Percentiles rank a stretch among this genome's conserved stretches.
Evolutionary conservation across 768 basidiomycete species (phyloP).

Genomic region (Fomitopsis pulvina): DNA sequence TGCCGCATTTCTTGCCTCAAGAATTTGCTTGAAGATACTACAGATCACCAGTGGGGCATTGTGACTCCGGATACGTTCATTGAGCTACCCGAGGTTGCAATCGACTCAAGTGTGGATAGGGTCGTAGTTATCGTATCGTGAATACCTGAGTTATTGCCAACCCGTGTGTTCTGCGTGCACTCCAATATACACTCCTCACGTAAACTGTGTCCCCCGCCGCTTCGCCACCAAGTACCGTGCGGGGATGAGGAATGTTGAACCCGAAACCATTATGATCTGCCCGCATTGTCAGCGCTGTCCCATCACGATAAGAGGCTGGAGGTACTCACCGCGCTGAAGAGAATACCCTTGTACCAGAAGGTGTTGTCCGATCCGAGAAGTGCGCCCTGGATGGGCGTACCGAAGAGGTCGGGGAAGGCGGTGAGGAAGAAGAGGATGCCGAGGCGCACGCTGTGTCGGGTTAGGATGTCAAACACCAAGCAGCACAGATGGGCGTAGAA

Average conservation of each 20-base stretch:
- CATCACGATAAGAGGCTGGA: not conserved
- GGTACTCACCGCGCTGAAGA: slow-evolving; percentile 16
- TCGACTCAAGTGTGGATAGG: not conserved
- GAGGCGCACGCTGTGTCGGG: slow-evolving; percentile 14
- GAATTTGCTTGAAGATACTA: too few species aligned
- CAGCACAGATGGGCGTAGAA: not conserved
- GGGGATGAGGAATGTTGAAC: not conserved
- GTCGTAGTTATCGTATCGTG: not conserved
- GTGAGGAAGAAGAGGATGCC: slow-evolving; percentile 18
- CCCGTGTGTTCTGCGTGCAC: not conserved
- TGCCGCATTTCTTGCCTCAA: too few species aligned
- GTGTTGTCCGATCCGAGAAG: slow-evolving; percentile 8
- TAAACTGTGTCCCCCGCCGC: not conserved
- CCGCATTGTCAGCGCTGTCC: not conserved
- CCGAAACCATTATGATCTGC: not conserved
- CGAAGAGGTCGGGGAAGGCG: slow-evolving; percentile 14
- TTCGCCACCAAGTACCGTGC: not conserved
- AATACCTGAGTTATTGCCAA: not conserved
- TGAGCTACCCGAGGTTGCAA: too few species aligned
- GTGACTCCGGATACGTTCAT: too few species aligned
- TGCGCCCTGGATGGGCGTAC: slow-evolving; percentile 21
- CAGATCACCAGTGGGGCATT: too few species aligned
- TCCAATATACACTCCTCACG: not conserved
- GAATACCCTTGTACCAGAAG: slow-evolving; percentile 15
- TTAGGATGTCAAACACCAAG: not conserved